Percentiles rank a stretch among this genome's conserved stretches.
Conservation (phyloP, 2,329 filamentous ascomycete genomes). For the Neopestalotiopsis rosae region DNA sequence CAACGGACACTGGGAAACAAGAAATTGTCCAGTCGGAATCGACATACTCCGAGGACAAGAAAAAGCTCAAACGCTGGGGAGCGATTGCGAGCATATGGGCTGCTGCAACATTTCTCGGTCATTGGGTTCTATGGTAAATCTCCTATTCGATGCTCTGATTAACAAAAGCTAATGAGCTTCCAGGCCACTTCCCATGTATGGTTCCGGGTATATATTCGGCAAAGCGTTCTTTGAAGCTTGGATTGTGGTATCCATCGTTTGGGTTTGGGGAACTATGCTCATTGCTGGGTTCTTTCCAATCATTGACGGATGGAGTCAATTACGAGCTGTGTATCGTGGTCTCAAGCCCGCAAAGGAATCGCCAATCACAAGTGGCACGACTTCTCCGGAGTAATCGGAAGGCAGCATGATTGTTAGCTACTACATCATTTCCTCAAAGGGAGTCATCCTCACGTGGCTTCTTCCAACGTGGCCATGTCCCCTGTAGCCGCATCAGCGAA, state of each 20-base stretch:
- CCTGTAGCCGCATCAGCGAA: slow-evolving; percentile 1
- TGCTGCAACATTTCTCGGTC: slow-evolving; percentile 54
- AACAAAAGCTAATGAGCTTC: not conserved
- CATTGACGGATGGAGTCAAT: slow-evolving; percentile 48
- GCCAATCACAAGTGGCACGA: not conserved
- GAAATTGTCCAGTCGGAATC: slow-evolving; percentile 24
- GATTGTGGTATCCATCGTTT: slow-evolving; percentile 56
- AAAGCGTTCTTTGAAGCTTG: slow-evolving; percentile 55
- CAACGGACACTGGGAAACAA: slow-evolving; percentile 14
- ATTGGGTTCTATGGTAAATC: slow-evolving; percentile 56
- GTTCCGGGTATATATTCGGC: slow-evolving; percentile 52
- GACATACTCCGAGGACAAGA: slow-evolving; percentile 36
- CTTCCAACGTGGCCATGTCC: not conserved
- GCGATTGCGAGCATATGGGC: slow-evolving; percentile 52
- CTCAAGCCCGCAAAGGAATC: not conserved
- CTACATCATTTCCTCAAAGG: not conserved
- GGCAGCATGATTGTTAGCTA: not conserved
- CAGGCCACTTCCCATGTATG: slow-evolving; percentile 59
- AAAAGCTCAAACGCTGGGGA: slow-evolving; percentile 51
- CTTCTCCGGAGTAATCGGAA: not conserved
- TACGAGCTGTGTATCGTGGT: slow-evolving; percentile 32
- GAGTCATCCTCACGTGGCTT: not conserved
- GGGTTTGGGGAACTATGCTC: slow-evolving; percentile 57
- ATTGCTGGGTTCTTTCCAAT: slow-evolving; percentile 55
- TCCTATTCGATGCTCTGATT: not conserved